A percentile compares a stretch with the other conserved stretches of the same genome.
phyloP scores from a whole-genome alignment of 2,329 filamentous ascomycete genomes.

The Aspergillus costaricaensis region DNA sequence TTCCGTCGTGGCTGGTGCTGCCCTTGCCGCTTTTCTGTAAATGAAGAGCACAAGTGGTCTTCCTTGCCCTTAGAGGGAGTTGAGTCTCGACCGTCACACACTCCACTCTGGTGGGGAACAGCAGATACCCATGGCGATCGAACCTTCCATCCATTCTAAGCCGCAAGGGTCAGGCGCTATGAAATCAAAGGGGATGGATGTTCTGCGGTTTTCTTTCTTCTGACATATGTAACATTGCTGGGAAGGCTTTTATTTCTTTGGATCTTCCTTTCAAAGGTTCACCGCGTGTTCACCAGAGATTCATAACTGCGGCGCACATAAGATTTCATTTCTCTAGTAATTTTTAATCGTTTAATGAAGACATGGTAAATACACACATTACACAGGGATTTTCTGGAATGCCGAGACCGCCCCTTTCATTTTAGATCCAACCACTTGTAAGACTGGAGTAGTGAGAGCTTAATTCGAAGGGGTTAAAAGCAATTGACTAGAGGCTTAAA shows the following conservation, averaged over 20 bases:
- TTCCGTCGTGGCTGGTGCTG: constrained; percentile 44
- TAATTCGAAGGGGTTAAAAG: not conserved
- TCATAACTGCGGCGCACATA: constrained; percentile 20
- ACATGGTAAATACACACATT: constrained; percentile 16
- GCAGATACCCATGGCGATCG: constrained; percentile 5
- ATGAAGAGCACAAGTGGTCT: not conserved
- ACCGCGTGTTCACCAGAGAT: constrained; percentile 18
- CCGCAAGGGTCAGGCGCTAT: constrained; percentile 1
- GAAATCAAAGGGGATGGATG: constrained; percentile 18
- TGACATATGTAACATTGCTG: constrained; percentile 19
- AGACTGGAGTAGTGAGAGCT: not conserved
- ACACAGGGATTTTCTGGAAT: not conserved
- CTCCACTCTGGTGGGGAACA: not conserved
- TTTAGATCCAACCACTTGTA: not conserved
- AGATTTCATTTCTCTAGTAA: constrained; percentile 13
- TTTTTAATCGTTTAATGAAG: constrained; percentile 18
- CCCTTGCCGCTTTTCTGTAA: constrained; percentile 48
- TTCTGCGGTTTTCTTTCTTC: constrained; percentile 9
- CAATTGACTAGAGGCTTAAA: too few relatives aligned
- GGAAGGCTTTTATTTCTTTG: constrained; percentile 10
- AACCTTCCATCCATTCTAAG: not conserved
- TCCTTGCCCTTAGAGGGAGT: not conserved
- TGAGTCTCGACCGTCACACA: not conserved
- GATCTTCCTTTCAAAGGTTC: constrained; percentile 11
- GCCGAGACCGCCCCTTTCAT: not conserved